Evolutionary conservation across 805 yeast genomes (phyloP), one percentile per base, ranked within the genome.

Genomic region (Pichia phayaonensis): DNA sequence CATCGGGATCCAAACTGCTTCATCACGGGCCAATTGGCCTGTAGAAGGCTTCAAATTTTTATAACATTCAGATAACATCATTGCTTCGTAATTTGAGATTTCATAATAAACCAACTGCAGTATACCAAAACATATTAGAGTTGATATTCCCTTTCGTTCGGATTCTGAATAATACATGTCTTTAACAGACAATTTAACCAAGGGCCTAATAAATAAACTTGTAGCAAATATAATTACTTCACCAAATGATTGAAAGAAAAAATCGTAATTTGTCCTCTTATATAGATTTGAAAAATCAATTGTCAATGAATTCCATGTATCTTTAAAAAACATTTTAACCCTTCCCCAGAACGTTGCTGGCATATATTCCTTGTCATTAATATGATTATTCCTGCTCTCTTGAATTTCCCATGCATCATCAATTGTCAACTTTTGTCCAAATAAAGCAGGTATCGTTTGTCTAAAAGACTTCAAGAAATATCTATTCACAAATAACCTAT

Each of bases 391-490:
- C 27, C 42, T 41, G 26, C 42, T 42, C 8, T 39, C 46, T 24
- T 46, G 53, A 15, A 50, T 50, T 4, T 20, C 23, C 45, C 42
- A 36, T 20, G 49, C 43, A 42, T 50, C 53, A 4, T 27, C 26
- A 6, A 20, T 15, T 15, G 44, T 20, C 16, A 50, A 21, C 18
- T 39, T 45, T 1, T 26, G 8, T 5, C 49, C 53, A 45, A 46
- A 50, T 22, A 50, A 24, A 12, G 38, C 40, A 2, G 49, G 49
- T 13, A 39, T 43, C 13, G 49, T 50, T 4, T 18, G 23, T 23
- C 15, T 50, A 34, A 50, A 46, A 8, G 53, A 46, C 15, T 21
- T 21, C 15, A 29, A 42, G 31, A 26, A 50, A 13, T 46, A 50
- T 24, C 40, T 27, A 39, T 50, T 50, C 3, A 50, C 4, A 16